These are phyloP conservation scores for Acanthamoeba castellanii DNA, from an alignment of 208 protist species.

Conservation along the genomic window DNA sequence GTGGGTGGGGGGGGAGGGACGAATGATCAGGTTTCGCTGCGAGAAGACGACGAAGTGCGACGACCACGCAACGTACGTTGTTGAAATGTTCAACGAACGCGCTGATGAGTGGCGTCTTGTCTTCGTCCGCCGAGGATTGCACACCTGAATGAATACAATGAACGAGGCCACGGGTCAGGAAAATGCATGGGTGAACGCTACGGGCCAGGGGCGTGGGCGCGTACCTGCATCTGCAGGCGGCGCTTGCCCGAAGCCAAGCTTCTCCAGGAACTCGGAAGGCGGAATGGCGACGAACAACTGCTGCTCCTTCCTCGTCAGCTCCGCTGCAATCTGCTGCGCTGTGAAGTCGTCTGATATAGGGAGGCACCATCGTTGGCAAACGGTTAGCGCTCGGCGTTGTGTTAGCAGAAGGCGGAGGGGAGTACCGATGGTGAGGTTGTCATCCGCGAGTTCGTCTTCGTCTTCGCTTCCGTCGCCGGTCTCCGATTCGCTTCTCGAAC, in stretches of 20 bases:
- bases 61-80: not conserved
- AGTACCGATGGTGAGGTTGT: conserved; percentile 13
- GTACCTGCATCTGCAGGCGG: not conserved
- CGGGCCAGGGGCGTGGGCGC: too few relatives aligned
- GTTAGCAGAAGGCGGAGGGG: not conserved
- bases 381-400: too few relatives aligned
- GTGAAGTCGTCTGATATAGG: conserved; percentile 11
- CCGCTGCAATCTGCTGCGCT: not conserved
- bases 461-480: conserved; percentile 42
- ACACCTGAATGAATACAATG: not conserved
- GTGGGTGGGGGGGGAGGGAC: too few relatives aligned
- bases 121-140: not conserved
- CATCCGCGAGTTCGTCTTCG: not conserved
- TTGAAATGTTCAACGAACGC: conserved; percentile 58
- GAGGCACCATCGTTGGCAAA: not conserved
- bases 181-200: not conserved
- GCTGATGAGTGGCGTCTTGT: conserved; percentile 33
- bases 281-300: conserved; percentile 3
- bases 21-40: too few relatives aligned
- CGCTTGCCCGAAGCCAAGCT: conserved; percentile 8
- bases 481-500: conserved; percentile 30
- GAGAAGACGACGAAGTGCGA: too few relatives aligned
- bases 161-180: not conserved
- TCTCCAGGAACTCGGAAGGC: conserved; percentile 4
- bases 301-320: conserved; percentile 50